Conservation (phyloP, 2,329 filamentous ascomycete species). For the Paecilomyces variotii region DNA sequence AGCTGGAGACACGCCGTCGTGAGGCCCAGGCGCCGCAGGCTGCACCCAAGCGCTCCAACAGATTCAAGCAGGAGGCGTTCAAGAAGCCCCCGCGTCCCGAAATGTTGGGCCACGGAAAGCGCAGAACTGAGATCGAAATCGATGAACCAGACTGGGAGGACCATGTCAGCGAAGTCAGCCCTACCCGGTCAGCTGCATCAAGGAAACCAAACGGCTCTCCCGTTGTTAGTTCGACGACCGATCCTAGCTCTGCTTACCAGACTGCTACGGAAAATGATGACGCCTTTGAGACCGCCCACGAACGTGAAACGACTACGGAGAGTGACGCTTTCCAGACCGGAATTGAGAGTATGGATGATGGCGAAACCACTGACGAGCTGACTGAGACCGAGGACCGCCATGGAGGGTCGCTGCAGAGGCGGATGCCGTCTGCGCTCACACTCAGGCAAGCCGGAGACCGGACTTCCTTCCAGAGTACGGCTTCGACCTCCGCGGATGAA, state of each 20-base stretch:
- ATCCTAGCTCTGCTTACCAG: conserved; percentile 64
- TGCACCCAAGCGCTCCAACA: conserved; percentile 16
- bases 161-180: conserved; percentile 53
- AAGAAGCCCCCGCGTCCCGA: conserved; percentile 71
- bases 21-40: conserved; percentile 40
- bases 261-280: conserved; percentile 69
- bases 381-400: conserved; percentile 71
- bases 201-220: conserved; percentile 19
- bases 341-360: conserved; percentile 58
- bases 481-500: conserved; percentile 76
- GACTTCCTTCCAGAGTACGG: conserved; percentile 74
- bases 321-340: conserved; percentile 94
- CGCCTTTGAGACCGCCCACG: conserved; percentile 67
- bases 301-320: conserved; percentile 66
- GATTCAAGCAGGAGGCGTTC: conserved; percentile 44
- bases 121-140: conserved; percentile 67
- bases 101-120: conserved; percentile 64
- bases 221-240: conserved; percentile 26
- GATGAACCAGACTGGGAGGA: conserved; percentile 92
- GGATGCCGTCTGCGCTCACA: conserved; percentile 28
- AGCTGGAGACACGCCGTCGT: conserved; percentile 63
- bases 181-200: conserved; percentile 39
- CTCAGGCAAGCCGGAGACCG: conserved; percentile 48
- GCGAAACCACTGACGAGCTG: conserved; percentile 66
- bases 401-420: conserved; percentile 22